Evolutionary conservation across 2,329 filamentous ascomycete species (phyloP), one percentile per base, ranked within the genome.

Genomic region (Aspergillus texensis): DNA sequence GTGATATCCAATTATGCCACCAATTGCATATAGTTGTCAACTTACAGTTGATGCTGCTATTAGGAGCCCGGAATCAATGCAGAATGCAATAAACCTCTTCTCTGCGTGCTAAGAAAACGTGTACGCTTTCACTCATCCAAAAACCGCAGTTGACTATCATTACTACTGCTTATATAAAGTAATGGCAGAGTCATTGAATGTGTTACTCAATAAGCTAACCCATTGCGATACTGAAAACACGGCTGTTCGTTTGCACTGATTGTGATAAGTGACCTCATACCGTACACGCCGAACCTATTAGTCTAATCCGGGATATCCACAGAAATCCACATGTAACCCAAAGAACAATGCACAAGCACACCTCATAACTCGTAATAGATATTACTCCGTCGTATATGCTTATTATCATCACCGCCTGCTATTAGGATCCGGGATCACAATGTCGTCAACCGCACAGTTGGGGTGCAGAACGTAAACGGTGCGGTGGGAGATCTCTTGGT

Each of bases 381-480:
- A 67, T 65, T 68, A 61, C 67, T 66, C 64, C 26, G 67, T 71
- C 21, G 26, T 55, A 26, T 72, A 60, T 70, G 65, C 68, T 65
- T 65, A 67, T 64, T 41, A 60, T 59, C 55, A 60, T 55, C 68
- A 57, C 41, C 46, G 39, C 57, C 36, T 28, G 21, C 16, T 52
- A 4, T 34, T 52, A 32, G 62, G 58, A 67, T 60, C 62, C 62
- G 55, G 28, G 50, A 62, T 58, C n/a, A 58, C 30, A 54, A 60
- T n/a, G 58, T 80, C 79, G 62, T 97, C 94, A 11, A 96, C 84
- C 0, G 91, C 92, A 75, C 92, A 96, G 80, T 98, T 98, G 63
- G 95, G 95, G 81, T 99, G 95, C 69, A 99, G 76, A 30, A 97
- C 91, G 75, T 97, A 99, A 58, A 95, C 86, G 5, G 91, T 83